Base-by-base conservation (phyloP, 2,329 filamentous ascomycete species). In the Sclerotinia glacialis region DNA sequence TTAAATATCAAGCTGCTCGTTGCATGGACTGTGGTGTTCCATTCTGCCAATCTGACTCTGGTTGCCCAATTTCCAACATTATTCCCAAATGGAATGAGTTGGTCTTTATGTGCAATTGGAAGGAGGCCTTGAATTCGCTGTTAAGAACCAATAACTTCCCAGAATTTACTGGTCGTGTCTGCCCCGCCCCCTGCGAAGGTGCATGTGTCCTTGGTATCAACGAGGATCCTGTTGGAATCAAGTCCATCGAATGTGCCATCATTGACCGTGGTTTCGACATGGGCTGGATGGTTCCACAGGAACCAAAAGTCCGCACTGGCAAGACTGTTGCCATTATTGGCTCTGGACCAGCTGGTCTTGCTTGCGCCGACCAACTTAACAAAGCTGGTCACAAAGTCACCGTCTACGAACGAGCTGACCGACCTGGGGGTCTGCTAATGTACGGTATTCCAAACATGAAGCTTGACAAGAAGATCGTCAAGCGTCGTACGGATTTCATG, bases 391-490 rank as follows among this genome's bases (percentile, higher is more conserved):
- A 98, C 80, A 81, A 77, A 5, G 92, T 97, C 65, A 97, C 92
- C 16, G 87, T 98, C 23, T 97, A 95, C 76, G 94, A 98, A 84
- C 92, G 94, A 71, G 87, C 93, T 68, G 94, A 98, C 77, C 92
- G 94, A 71, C 82, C 90, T 67, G 94, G 94, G 80, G 94, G 94
- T 78, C 84, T 98, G 65, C 86, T 98, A 75, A 97, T 97, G 94
- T 97, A 98, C 77, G 94, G 94, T 72, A 98, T 98, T 72, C 94
- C 94, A 72, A 98, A 98, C 83, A 98, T 98, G 94, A 98, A 98
- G 83, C 90, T 98, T 52, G 94, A 98, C 82, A 98, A 98, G 85
- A 92, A 92, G 77, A 89, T 97, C 70, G 94, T 98, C 68, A 94
- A 97, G 83, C 91, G 94, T 63, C 91, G 94, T 78, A 93, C 95